phyloP scores from a whole-genome alignment of 805 yeast genomes.

The Metschnikowia lochheadii region DNA sequence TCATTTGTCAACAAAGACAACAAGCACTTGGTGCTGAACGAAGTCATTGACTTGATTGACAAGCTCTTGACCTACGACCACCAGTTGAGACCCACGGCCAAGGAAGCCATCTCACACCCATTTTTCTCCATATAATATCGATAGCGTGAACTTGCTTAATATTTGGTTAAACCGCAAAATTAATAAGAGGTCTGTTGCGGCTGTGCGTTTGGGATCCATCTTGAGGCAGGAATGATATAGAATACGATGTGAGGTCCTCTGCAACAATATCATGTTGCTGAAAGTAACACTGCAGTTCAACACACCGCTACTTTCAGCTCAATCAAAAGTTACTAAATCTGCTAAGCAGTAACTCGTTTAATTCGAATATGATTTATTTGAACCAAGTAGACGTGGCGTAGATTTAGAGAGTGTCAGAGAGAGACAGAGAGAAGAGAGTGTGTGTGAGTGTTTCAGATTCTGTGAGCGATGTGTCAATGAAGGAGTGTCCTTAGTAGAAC shows the following conservation, averaged over 20 bases:
- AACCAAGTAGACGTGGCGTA: too few species aligned
- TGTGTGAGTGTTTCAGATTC: too few species aligned
- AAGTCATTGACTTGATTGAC: slow-evolving; percentile 78
- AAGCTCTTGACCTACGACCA: slow-evolving; percentile 80
- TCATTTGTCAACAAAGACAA: slow-evolving; percentile 69
- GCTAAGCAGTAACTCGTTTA: neutral
- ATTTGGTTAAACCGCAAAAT: neutral
- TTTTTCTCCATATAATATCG: slow-evolving; percentile 24
- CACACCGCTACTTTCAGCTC: neutral
- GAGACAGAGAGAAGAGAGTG: too few species aligned
- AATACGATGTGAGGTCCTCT: slow-evolving; percentile 3
- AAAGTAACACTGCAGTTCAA: neutral
- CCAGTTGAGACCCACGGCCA: slow-evolving; percentile 81
- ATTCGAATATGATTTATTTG: neutral
- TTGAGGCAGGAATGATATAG: slow-evolving; percentile 4
- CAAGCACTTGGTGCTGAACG: slow-evolving; percentile 58
- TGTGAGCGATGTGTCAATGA: too few species aligned
- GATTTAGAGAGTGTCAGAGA: too few species aligned
- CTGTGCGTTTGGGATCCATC: slow-evolving; percentile 3
- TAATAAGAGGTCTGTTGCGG: neutral
- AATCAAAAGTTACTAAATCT: neutral
- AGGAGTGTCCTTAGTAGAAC: too few species aligned
- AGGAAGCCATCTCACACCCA: slow-evolving; percentile 77
- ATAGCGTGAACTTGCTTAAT: neutral
- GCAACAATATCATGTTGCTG: neutral